Evolutionary conservation across 257 asterid genomes (phyloP), one percentile per base, ranked within the genome.

Genomic region (Linderniella brevidens): DNA sequence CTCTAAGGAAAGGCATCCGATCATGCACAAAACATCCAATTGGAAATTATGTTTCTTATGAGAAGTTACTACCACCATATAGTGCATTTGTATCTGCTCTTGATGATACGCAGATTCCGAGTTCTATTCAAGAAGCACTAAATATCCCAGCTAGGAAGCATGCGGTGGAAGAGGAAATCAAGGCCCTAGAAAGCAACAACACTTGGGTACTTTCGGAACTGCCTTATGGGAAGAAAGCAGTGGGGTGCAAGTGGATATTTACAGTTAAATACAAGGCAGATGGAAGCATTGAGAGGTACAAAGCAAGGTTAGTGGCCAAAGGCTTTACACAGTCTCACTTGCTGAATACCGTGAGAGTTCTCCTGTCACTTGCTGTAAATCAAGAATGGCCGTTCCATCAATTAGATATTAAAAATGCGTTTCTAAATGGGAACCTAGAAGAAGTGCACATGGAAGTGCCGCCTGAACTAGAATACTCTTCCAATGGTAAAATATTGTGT

Each of bases 141-240:
- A 25, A 25, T 2, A 25, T 2, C 3, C 32, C 32, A 25, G 17
- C 37, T 13, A 10, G 40, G 16, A 49, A 49, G 10, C 18, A 19
- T 9, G 41, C 35, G 1, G 40, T 19, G 19, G 54, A 49, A 49
- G 54, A 49, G 37, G 39, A 49, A 49, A 19, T 49, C 17, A 29
- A 17, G 29, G 54, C 54, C 14, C 42, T 49, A 29, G 54, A 49
- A 49, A 49, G 19, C 41, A 49, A 49, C 15, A 19, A 13, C 40
- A 25, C 40, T 15, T 49, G 41, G 41, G 37, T 13, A 8, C 19
- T 49, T 49, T 35, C 9, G 29, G 41, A 35, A 11, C 25, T n/a
- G 17, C 40, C 54, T 20, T 9, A 35, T 25, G 32, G 32, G 32
- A 25, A 25, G 32, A 25, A 25, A 25, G 32, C 32, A 25, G 32